phyloP scores from a whole-genome alignment of 2,329 filamentous ascomycete species.

The Orbilia quercus region DNA sequence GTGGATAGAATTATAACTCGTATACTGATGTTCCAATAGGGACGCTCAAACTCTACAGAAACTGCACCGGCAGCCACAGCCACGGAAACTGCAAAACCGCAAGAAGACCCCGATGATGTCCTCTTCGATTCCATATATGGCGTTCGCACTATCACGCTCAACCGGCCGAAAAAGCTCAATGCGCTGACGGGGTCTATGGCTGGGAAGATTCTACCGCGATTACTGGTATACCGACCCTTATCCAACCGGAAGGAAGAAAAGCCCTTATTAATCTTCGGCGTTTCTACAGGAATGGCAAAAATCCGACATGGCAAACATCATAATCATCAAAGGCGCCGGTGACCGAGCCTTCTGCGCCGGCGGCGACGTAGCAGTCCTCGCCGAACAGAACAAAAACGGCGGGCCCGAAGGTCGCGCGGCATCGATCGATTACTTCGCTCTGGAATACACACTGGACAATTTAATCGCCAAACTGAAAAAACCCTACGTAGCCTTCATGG shows the following conservation, averaged over 20 bases:
- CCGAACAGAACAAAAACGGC: conserved; percentile 75
- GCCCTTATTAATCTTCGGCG: too few species aligned
- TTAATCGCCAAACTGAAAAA: conserved; percentile 92
- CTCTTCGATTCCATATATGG: conserved; percentile 90
- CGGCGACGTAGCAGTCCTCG: conserved; percentile 86
- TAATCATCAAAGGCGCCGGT: conserved; percentile 91
- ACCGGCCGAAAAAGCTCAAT: conserved; percentile 91
- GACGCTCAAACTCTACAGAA: conserved; percentile 61
- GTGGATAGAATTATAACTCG: background rate
- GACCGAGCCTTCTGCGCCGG: conserved; percentile 89
- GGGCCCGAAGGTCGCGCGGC: conserved; percentile 76
- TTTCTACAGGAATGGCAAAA: conserved; percentile 81
- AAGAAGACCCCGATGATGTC: conserved; percentile 84
- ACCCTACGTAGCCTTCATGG: conserved; percentile 94
- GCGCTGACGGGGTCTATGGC: conserved; percentile 94
- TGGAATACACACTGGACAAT: conserved; percentile 97
- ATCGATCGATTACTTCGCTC: conserved; percentile 86
- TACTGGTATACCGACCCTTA: conserved; percentile 67
- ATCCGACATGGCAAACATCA: conserved; percentile 90
- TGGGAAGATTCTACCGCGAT: conserved; percentile 87
- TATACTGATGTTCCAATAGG: background rate
- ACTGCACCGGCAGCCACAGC: conserved; percentile 64
- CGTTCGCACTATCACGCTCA: conserved; percentile 90
- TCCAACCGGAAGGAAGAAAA: background rate
- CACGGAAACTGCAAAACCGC: background rate